Evolutionary conservation across 139 green algal species (phyloP), one percentile per base, ranked within the genome.

Genomic region (Yamagishiella unicocca): DNA sequence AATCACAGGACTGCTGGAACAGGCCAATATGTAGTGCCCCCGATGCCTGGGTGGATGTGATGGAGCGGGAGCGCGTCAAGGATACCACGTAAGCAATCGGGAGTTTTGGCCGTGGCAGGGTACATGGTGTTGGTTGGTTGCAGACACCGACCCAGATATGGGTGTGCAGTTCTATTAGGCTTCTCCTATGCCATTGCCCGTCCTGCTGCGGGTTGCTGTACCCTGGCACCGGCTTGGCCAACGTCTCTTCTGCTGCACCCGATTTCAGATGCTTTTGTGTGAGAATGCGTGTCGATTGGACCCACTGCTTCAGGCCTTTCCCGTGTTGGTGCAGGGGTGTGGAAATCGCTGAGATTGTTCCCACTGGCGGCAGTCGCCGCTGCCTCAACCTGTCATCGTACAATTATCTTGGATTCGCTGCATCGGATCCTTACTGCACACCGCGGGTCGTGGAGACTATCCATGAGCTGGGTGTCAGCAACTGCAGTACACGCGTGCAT

Each of bases 381-480:
- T 99, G 96, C 92, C 92, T 99, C 10, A 99, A 99, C 92, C 92
- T 99, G 53, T 96, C 96, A 8, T 98, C 94, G 8, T 99, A 99
- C 90, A 99, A 99, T 93, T 99, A 99, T 88, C 94, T 99, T 29
- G 98, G 98, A 43, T 99, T 99, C 94, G 98, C 96, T 22, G 95
- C 94, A 31, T 79, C 90, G 4, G 98, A 99, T 85, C 75, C 90
- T 37, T 99, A 98, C 92, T 99, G 98, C 94, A 99, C 98, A 0
- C 96, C 96, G 0, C 86, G 94, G 0, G 97, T 98, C 9, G 73
- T 96, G 53, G 75, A 95, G 0, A 93, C 93, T 0, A 66, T 99
- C 70, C 54, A 92, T 21, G 24, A 90, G 10, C 88, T 95, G 53
- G 95, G 96, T 19, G 92, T 93, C 71, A 92, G 85, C 61, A 93